A percentile compares a stretch with the other conserved stretches of the same genome.
Evolutionary conservation across 768 basidiomycete species (phyloP).

Genomic region (Agrocybe praecox): DNA sequence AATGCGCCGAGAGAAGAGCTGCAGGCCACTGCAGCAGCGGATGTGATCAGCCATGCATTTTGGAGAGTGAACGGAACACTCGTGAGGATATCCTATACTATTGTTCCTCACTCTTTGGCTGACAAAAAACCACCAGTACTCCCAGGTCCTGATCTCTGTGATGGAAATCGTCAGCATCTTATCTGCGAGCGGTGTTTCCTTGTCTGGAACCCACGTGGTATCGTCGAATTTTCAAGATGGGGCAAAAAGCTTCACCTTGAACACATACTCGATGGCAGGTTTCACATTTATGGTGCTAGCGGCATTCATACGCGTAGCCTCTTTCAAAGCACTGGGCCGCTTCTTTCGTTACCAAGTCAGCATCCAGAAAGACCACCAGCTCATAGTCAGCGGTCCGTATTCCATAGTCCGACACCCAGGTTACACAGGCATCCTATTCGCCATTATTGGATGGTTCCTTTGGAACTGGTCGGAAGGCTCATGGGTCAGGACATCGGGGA

Average conservation of each 20-base stretch:
- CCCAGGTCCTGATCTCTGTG: background rate
- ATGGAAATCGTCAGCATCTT: background rate
- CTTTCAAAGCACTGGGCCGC: background rate
- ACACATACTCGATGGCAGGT: background rate
- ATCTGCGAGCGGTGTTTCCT: background rate
- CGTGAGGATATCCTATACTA: background rate
- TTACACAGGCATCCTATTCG: slow-evolving; percentile 1
- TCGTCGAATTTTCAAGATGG: background rate
- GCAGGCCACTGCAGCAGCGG: background rate
- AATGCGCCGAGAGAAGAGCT: background rate
- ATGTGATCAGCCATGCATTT: background rate
- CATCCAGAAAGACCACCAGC: slow-evolving; percentile 9
- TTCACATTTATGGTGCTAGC: background rate
- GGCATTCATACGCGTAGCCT: background rate
- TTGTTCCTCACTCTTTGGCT: too few relatives aligned
- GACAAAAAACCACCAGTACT: background rate
- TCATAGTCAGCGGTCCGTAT: slow-evolving; percentile 6
- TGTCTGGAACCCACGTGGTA: background rate
- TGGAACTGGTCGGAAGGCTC: background rate
- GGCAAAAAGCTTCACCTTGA: background rate
- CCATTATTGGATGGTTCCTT: background rate
- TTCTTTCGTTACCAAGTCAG: slow-evolving; percentile 3
- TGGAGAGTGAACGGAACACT: background rate
- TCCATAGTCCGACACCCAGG: slow-evolving; percentile 6
- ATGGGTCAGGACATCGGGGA: background rate